Percentiles rank a stretch among this genome's conserved stretches.
Conservation (phyloP, 768 basidiomycete species). For the Termitomyces sp. region DNA sequence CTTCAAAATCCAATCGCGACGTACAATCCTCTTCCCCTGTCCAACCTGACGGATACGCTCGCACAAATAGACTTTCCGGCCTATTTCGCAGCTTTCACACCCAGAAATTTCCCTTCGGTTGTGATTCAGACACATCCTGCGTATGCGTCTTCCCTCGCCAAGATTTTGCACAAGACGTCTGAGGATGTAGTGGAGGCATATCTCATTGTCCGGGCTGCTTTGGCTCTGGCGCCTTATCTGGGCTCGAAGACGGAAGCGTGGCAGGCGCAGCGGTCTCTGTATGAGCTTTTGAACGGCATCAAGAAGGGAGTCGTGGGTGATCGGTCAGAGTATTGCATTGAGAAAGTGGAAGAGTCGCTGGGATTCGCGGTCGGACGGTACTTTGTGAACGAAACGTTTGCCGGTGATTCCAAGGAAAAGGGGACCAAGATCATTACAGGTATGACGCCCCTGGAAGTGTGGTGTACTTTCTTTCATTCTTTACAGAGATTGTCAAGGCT, state of each 20-base stretch:
- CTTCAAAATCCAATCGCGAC: constrained; percentile 79
- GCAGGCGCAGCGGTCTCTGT: constrained; percentile 64
- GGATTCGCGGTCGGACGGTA: constrained; percentile 90
- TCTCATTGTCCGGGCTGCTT: constrained; percentile 71
- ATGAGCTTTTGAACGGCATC: constrained; percentile 74
- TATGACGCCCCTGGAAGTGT: constrained; percentile 21
- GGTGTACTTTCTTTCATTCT: constrained; percentile 1
- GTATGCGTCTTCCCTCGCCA: constrained; percentile 62
- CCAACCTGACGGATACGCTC: constrained; percentile 62
- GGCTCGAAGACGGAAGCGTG: constrained; percentile 75
- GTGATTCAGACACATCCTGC: constrained; percentile 82
- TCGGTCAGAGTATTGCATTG: constrained; percentile 79
- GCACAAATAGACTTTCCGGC: constrained; percentile 75
- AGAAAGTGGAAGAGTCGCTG: constrained; percentile 61
- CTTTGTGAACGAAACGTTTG: constrained; percentile 84
- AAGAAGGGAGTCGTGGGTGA: constrained; percentile 84
- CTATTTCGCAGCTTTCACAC: constrained; percentile 85
- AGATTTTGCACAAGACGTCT: constrained; percentile 62
- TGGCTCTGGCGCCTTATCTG: constrained; percentile 64
- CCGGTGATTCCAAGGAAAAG: constrained; percentile 70
- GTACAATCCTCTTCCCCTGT: constrained; percentile 79
- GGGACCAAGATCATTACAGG: constrained; percentile 81
- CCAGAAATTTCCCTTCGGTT: constrained; percentile 66
- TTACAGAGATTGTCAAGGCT: constrained; percentile 69
- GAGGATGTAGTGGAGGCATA: constrained; percentile 81